Percentiles rank a stretch among this genome's conserved stretches.
phyloP scores from a whole-genome alignment of 1,284 basidiomycete species.

The Wallemia ichthyophaga region DNA sequence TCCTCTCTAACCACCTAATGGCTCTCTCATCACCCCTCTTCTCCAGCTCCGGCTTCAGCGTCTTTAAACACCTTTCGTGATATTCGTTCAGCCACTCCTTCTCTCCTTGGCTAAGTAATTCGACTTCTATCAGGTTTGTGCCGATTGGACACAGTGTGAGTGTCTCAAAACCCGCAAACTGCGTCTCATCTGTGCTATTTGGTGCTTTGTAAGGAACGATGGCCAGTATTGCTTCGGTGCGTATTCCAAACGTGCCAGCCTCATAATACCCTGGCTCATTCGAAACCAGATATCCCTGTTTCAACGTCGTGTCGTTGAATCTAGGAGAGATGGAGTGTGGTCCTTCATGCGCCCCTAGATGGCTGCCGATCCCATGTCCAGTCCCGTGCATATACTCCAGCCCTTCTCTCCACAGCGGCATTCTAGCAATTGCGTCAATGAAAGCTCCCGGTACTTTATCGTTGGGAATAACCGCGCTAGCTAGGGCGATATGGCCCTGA shows the following conservation, averaged over 20 bases:
- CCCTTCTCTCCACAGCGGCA: constrained; percentile 69
- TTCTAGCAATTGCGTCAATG: constrained; percentile 58
- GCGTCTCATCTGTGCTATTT: constrained; percentile 58
- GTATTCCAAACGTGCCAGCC: constrained; percentile 70
- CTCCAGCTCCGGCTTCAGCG: constrained; percentile 41
- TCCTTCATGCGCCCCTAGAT: constrained; percentile 77
- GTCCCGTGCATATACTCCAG: constrained; percentile 24
- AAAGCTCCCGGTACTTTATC: constrained; percentile 41
- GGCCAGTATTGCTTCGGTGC: constrained; percentile 66
- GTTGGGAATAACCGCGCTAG: constrained; percentile 51
- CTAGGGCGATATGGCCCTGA: constrained; percentile 65
- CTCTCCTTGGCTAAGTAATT: constrained; percentile 35
- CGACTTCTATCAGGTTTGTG: constrained; percentile 40
- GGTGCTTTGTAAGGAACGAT: constrained; percentile 38
- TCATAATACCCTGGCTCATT: constrained; percentile 89
- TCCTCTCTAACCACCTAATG: constrained; percentile 42
- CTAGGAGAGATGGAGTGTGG: constrained; percentile 63
- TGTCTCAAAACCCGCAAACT: constrained; percentile 51
- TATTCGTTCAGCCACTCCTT: constrained; percentile 57
- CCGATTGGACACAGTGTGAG: constrained; percentile 64
- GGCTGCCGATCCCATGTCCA: constrained; percentile 60
- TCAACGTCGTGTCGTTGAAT: constrained; percentile 30
- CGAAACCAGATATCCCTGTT: constrained; percentile 60
- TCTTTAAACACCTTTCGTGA: constrained; percentile 42
- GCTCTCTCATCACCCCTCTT: constrained; percentile 30